Percentiles rank a stretch among this genome's conserved stretches.
These are phyloP conservation scores for Pseudogymnoascus sp. DNA, from an alignment of 2,329 filamentous ascomycete genomes.

Conservation along the genomic window DNA sequence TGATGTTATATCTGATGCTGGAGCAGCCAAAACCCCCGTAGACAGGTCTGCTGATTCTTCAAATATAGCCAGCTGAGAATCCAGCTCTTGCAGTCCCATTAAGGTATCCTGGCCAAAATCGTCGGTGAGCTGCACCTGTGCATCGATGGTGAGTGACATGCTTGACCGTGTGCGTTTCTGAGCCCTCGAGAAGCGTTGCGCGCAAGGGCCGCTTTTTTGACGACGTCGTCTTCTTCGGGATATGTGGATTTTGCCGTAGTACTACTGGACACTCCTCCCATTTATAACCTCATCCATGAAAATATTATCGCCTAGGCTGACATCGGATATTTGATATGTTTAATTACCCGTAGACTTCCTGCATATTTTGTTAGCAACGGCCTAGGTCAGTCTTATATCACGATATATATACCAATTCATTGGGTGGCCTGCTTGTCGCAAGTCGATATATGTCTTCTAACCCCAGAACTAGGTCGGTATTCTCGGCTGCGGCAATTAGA, in stretches of 20 bases:
- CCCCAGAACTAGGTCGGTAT: slow-evolving; percentile 5
- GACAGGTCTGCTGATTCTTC: slow-evolving; percentile 22
- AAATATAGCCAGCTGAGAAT: slow-evolving; percentile 31
- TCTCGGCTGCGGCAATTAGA: slow-evolving; percentile 2
- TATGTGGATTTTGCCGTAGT: slow-evolving; percentile 21
- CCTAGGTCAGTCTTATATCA: slow-evolving; percentile 8
- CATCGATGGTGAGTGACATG: slow-evolving; percentile 30
- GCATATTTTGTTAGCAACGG: not conserved
- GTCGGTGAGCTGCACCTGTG: slow-evolving; percentile 28
- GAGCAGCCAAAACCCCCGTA: not conserved
- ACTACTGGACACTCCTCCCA: slow-evolving; percentile 24
- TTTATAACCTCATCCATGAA: slow-evolving; percentile 21
- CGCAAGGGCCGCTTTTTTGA: not conserved
- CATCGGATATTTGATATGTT: slow-evolving; percentile 17
- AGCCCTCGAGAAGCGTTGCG: not conserved
- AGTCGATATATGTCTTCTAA: not conserved
- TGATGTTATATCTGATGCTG: not conserved
- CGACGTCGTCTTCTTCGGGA: slow-evolving; percentile 26
- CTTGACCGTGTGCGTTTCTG: slow-evolving; percentile 29
- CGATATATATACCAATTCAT: slow-evolving; percentile 8
- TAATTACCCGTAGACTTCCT: slow-evolving; percentile 10
- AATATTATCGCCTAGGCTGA: slow-evolving; percentile 15
- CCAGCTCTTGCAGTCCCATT: slow-evolving; percentile 30
- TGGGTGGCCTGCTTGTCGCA: slow-evolving; percentile 2
- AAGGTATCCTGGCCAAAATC: slow-evolving; percentile 28